Base-by-base conservation (phyloP, 306 rosid species). In the Fagus crenata region DNA sequence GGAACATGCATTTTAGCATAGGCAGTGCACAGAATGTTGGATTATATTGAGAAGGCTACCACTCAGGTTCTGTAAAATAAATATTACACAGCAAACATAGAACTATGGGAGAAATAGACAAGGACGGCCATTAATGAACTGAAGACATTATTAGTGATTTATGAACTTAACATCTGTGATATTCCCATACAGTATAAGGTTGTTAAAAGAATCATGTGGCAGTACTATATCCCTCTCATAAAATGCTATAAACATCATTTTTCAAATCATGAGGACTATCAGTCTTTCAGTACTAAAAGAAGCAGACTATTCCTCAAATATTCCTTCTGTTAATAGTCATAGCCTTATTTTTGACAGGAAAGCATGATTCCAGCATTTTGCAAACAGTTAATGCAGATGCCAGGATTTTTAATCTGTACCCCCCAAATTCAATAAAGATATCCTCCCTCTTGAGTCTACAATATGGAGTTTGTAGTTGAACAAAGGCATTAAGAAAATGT, bases 1-100 rank as follows among this genome's bases (percentile, higher is more conserved):
- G 61, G 73, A 87, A 81, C 49, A 68, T 72, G 82, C 5, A 81
- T 46, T 77, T 89, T 84, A 89, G 88, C 74, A 58, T 39, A 71
- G 51, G 75, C 33, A 69, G 81, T 78, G 75, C 58, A 67, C 42
- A 61, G 70, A 22, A 71, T 54, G 37, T n/a, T 51, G 56, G 59
- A 42, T 53, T 59, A 65, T 55, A 17, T 67, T 2, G 69, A 37
- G 28, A 67, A 67, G 49, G 15, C 37, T n/a, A 32, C 69, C 51
- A 53, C 69, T 59, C 54, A 60, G 56, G 56, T 37, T 73, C 67
- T 39, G 64, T 7, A 22, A 58, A 61, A 41, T 49, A 63, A 77
- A 70, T 55, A 17, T 28, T 13, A 55, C 32, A 54, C 11, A 43
- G 51, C 28, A 35, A 77, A 31, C 18, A 36, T 12, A 53, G 17